Base-by-base conservation (phyloP, 352 stramenopile genomes). In the Phytophthora macrochlamydospora region DNA sequence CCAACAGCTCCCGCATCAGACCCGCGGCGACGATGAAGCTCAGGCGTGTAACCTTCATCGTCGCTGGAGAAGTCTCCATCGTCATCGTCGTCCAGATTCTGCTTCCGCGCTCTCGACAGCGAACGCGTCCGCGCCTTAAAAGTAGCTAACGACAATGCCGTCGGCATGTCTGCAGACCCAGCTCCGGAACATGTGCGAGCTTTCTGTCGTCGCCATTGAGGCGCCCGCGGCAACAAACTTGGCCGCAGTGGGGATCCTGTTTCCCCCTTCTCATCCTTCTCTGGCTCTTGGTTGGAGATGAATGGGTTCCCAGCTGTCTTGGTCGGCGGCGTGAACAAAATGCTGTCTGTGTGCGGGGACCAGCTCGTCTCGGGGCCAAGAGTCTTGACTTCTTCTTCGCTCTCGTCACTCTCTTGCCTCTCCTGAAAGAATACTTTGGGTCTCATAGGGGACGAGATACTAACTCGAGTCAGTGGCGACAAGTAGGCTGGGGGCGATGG, bases 31-130 rank as follows among this genome's bases (percentile, higher is more conserved):
- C 40, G 51, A 66, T 69, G 68, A 29, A 65, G 43, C 66, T 67
- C 69, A 35, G 60, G 70, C 42, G 58, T 70, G 56, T 79, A 89
- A 35, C 74, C 80, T 46, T 84, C 76, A 45, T 88, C 76, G 30
- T 89, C 80, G 56, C 80, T 87, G 2, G 83, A 90, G 38, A 90
- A 90, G 33, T 84, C 76, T 18, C 75, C 76, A 30, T 78, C 75
- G 43, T 87, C 70, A 28, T 78, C 57, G 4, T 71, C 58, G 8
- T 58, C 37, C 7, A 59, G n/a, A 32, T 35, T 67, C 48, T 65
- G 67, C 30, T 62, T 77, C 53, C 59, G 67, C n/a, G 54, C 61
- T 14, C 51, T 44, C 1, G 71, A 73, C 45, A 81, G 44, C 42
- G 73, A 77, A 8, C 58, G 69, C n/a, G 75, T 75, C 11, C 75